phyloP scores from a whole-genome alignment of 495 filamentous ascomycete species.

The Aspergillus asperescens region DNA sequence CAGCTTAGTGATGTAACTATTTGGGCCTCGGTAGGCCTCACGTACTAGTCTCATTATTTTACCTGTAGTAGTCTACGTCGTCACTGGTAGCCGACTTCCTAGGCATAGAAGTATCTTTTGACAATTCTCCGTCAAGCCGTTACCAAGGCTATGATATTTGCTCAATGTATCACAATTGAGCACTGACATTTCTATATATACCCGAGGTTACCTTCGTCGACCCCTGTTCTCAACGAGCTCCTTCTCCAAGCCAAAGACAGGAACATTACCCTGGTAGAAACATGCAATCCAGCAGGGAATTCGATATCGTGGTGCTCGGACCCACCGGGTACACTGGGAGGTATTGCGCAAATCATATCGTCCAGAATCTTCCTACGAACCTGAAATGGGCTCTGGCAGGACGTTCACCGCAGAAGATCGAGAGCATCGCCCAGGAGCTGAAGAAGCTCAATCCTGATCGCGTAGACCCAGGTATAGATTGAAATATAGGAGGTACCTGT shows the following conservation, averaged over 20 bases:
- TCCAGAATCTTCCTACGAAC: constrained; percentile 65
- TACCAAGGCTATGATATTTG: too few relatives aligned
- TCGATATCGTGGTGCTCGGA: constrained; percentile 79
- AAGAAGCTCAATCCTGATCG: constrained; percentile 65
- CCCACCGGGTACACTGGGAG: constrained; percentile 86
- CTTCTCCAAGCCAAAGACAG: too few relatives aligned
- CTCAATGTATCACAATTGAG: too few relatives aligned
- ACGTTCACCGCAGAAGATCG: constrained; percentile 68
- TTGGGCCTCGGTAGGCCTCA: too few relatives aligned
- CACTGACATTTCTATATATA: not conserved
- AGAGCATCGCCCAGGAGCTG: constrained; percentile 59
- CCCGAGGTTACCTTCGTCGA: not conserved
- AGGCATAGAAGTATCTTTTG: too few relatives aligned
- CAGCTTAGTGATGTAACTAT: too few relatives aligned
- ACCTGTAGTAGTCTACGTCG: too few relatives aligned
- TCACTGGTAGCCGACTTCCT: too few relatives aligned
- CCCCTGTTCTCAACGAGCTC: not conserved
- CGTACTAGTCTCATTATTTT: too few relatives aligned
- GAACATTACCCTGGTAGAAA: too few relatives aligned
- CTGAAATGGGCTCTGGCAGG: constrained; percentile 90
- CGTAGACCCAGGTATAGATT: constrained; percentile 53
- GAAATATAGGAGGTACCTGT: constrained; percentile 8
- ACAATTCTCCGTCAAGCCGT: too few relatives aligned
- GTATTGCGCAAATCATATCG: constrained; percentile 70
- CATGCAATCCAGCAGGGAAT: constrained; percentile 52